Evolutionary conservation across 495 filamentous ascomycete species (phyloP), one percentile per base, ranked within the genome.

Genomic region (Penicillium samsonianum): DNA sequence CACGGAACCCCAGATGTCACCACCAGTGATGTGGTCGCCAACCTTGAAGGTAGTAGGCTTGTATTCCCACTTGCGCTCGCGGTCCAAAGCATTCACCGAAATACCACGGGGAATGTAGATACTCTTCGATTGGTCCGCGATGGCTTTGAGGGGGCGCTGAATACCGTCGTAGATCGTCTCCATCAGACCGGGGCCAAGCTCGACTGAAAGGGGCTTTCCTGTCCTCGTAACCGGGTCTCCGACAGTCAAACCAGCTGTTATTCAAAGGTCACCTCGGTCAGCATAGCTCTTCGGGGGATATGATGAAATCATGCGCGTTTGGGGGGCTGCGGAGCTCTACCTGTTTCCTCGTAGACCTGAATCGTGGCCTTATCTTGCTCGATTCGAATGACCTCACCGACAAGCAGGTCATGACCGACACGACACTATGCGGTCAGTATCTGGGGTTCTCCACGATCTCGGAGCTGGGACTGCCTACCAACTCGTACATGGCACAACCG

Each of bases 91-190:
- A 20, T 95, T 92, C 26, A 90, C 87, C n/a, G 86, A 70, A 66
- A 98, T 93, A 71, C 94, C 94, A 63, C 95, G 90, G 58, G 94
- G 94, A 61, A 99, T 99, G 67, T 98, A 98, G 72, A 98, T 98
- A 70, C 90, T 87, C 59, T 89, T 76, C 14, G 90, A 86, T 48
- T 85, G 73, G 45, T 87, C 78, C 55, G 88, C 80, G 67, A 99
- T 99, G 55, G 83, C 84, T 69, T 86, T 87, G 62, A 99, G 85
- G 54, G 94, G 94, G 59, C 94, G 89, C 73, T 99, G 94, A 65
- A 99, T 98, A 70, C 94, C 94, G 70, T 99, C 95, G 79, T 98
- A 98, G 71, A 98, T 98, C 50, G 95, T 98, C 78, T 98, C 92
- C 85, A 98, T 90, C 76, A 99, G 76, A 66, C 95, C 94, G 61